Percentiles rank a stretch among this genome's conserved stretches.
Evolutionary conservation across 2,329 filamentous ascomycete species (phyloP).

Genomic region (Tolypocladium endophyticum): DNA sequence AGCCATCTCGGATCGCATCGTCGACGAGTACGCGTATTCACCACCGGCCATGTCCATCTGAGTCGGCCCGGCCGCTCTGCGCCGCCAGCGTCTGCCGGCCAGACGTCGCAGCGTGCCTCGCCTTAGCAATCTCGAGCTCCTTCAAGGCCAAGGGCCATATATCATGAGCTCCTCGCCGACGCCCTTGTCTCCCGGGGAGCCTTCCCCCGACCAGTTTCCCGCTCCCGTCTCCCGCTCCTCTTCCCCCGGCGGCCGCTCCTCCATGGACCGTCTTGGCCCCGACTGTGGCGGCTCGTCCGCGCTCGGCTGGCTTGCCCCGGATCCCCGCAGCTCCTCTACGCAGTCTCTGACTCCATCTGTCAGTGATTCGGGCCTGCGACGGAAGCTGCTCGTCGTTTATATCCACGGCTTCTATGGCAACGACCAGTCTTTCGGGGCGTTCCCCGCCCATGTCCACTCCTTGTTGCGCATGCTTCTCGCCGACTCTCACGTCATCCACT

Average conservation of each 20-base stretch:
- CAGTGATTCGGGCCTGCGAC: conserved; percentile 19
- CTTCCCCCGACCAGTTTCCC: background rate
- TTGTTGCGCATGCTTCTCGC: conserved; percentile 55
- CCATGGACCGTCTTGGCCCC: background rate
- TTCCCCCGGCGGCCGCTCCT: background rate
- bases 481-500: conserved; percentile 71
- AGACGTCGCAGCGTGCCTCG: background rate
- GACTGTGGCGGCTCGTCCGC: background rate
- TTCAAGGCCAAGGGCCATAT: background rate
- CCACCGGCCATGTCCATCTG: background rate
- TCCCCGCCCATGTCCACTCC: conserved; percentile 78
- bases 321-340: conserved; percentile 39
- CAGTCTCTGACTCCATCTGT: conserved; percentile 27
- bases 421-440: conserved; percentile 76
- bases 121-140: background rate
- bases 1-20: background rate
- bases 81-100: background rate
- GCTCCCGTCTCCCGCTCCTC: background rate
- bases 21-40: background rate
- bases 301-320: conserved; percentile 13
- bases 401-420: conserved; percentile 88
- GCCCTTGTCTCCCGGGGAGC: background rate
- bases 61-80: background rate
- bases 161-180: background rate
- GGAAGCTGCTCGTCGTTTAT: conserved; percentile 65